Evolutionary conservation across 257 asterid genomes (phyloP).

Genomic region (Knoxia roxburghii): DNA sequence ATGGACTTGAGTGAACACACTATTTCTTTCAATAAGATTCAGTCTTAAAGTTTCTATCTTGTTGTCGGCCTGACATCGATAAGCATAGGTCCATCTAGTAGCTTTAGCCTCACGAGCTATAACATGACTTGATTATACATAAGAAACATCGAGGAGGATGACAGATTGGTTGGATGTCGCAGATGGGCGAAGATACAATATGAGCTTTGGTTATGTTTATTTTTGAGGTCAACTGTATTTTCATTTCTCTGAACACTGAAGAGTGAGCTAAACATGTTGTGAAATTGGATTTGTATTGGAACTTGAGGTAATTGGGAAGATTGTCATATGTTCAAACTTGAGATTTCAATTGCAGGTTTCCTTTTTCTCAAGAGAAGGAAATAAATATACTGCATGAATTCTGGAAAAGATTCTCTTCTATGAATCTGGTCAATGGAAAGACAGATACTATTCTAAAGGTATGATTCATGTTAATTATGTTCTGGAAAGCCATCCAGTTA

Average conservation of each 20-base stretch:
- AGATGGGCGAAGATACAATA: not conserved
- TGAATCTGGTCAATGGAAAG: not conserved
- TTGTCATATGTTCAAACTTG: not conserved
- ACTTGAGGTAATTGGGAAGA: not conserved
- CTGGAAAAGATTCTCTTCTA: not conserved
- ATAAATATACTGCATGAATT: not conserved
- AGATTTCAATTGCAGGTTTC: not conserved
- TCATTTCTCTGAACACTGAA: not conserved
- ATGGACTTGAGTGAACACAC: not conserved
- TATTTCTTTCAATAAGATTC: conserved; percentile 1
- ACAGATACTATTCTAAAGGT: not conserved
- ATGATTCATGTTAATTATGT: not conserved
- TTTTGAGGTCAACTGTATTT: not conserved
- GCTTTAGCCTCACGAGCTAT: not conserved
- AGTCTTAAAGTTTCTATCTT: not conserved
- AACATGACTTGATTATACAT: not conserved
- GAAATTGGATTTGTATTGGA: not conserved
- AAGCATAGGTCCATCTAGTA: not conserved
- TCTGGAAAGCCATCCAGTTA: not conserved
- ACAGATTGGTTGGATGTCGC: not conserved
- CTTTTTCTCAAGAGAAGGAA: not conserved
- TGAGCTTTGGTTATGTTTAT: not conserved
- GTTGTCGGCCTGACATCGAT: not conserved
- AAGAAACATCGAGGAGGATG: not conserved
- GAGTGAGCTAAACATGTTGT: not conserved